A percentile compares a stretch with the other conserved stretches of the same genome.
phyloP scores from a whole-genome alignment of 108 stramenopile species.

The Thalassiosira profunda region DNA sequence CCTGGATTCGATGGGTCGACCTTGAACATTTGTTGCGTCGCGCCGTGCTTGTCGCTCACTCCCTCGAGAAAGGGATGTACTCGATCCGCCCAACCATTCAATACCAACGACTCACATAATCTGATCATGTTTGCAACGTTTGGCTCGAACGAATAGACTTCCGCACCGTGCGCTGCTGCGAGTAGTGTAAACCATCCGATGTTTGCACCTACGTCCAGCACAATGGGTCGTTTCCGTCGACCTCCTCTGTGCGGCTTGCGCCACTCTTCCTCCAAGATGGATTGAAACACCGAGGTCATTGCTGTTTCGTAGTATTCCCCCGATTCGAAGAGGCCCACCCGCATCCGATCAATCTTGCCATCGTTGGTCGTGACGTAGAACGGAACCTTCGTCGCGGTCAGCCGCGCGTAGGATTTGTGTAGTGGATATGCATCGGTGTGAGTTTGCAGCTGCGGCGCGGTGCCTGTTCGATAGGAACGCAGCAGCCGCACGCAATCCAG shows the following conservation, averaged over 20 bases:
- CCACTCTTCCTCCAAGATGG: conserved; percentile 1
- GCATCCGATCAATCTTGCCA: conserved; percentile 19
- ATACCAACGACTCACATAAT: conserved; percentile 54
- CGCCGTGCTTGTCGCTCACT: conserved; percentile 36
- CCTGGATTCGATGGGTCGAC: conserved; percentile 49
- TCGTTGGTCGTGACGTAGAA: conserved; percentile 39
- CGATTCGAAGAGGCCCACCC: conserved; percentile 39
- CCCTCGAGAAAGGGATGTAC: conserved; percentile 42
- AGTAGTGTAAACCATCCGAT: conserved; percentile 65
- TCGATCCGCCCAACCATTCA: conserved; percentile 44
- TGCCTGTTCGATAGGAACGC: too few relatives aligned
- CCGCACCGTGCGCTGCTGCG: conserved; percentile 44
- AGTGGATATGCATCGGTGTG: too few relatives aligned
- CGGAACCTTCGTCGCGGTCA: too few relatives aligned
- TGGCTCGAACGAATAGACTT: conserved; percentile 59
- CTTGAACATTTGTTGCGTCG: conserved; percentile 13
- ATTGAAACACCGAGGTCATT: conserved; percentile 30
- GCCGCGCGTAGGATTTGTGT: too few relatives aligned
- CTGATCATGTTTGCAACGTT: conserved; percentile 61
- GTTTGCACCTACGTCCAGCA: conserved; percentile 63
- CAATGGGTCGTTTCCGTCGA: conserved; percentile 8
- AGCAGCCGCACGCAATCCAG: too few relatives aligned
- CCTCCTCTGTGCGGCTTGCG: background rate
- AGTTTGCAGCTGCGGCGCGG: too few relatives aligned
- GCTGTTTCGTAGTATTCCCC: conserved; percentile 60